Conservation (phyloP, 805 yeast species). For the Metschnikowia borealis region DNA sequence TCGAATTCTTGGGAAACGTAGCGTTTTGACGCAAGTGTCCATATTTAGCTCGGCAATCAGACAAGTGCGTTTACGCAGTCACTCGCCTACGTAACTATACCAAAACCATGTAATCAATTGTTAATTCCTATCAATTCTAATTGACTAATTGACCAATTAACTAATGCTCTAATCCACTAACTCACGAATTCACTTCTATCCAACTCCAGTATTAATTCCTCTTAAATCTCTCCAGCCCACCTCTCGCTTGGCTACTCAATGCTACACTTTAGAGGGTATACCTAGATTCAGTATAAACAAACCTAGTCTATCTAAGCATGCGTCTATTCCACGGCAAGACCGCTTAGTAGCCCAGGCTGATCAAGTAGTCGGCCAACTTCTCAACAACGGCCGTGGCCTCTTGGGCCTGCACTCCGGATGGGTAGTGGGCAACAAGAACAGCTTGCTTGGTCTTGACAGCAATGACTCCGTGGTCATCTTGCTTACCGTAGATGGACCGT, state of each 20-base stretch:
- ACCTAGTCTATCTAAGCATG: not conserved
- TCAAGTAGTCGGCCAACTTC: constrained; percentile 91
- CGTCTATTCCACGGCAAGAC: not conserved
- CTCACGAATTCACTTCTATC: too few relatives aligned
- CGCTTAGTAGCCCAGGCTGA: constrained; percentile 73
- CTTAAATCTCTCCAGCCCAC: not conserved
- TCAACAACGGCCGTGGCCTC: constrained; percentile 95
- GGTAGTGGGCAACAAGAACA: constrained; percentile 89
- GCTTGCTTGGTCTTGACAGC: constrained; percentile 94
- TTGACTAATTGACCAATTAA: too few relatives aligned
- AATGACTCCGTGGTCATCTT: constrained; percentile 81
- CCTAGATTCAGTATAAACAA: not conserved
- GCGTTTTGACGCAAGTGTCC: not conserved
- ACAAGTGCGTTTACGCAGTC: not conserved
- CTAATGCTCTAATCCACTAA: too few relatives aligned
- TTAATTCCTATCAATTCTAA: too few relatives aligned
- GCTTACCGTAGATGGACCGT: constrained; percentile 89
- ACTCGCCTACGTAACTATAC: too few relatives aligned
- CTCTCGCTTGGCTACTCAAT: not conserved
- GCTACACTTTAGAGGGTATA: not conserved
- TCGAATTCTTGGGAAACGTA: not conserved
- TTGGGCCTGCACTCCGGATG: constrained; percentile 86
- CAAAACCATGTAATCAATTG: too few relatives aligned
- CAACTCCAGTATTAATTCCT: too few relatives aligned
- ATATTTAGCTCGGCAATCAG: not conserved